Percentiles rank a stretch among this genome's conserved stretches.
phyloP scores from a whole-genome alignment of 805 yeast species.

The Wickerhamiella brachini region DNA sequence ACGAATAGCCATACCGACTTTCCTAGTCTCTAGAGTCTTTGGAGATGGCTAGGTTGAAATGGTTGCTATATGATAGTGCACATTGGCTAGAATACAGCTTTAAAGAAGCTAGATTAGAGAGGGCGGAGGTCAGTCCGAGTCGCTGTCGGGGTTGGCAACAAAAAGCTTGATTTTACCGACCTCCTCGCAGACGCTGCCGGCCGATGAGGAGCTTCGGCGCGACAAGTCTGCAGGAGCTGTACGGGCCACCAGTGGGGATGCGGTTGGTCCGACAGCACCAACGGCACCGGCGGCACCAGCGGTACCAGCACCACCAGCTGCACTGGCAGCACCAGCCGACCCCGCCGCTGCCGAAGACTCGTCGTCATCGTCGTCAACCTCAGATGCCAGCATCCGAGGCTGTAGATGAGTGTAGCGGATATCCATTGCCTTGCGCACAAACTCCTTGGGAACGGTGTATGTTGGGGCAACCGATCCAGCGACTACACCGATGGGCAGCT shows the following conservation, averaged over 20 bases:
- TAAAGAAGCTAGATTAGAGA: too few species aligned
- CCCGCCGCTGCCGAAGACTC: not conserved
- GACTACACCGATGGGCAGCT: constrained; percentile 17
- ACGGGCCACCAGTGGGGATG: not conserved
- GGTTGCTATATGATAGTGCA: too few species aligned
- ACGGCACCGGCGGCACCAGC: too few species aligned
- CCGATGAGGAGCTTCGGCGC: constrained; percentile 13
- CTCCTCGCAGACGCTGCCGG: constrained; percentile 23
- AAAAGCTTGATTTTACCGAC: constrained; percentile 24
- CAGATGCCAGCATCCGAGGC: constrained; percentile 59
- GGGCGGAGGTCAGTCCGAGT: not conserved
- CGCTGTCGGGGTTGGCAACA: constrained; percentile 27
- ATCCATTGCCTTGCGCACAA: constrained; percentile 25
- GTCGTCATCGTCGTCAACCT: constrained; percentile 51
- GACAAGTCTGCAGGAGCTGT: not conserved
- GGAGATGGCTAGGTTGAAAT: too few species aligned
- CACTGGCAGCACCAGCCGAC: not conserved
- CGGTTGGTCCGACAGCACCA: not conserved
- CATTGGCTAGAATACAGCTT: not conserved
- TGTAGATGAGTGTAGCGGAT: constrained; percentile 28
- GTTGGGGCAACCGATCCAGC: constrained; percentile 8
- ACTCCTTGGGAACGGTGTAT: constrained; percentile 18
- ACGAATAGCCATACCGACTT: too few species aligned
- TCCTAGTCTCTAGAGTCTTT: too few species aligned
- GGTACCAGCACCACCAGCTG: too few species aligned